A percentile compares a stretch with the other conserved stretches of the same genome.
phyloP scores from a whole-genome alignment of 345 rosid species.

The Diplotaxis tenuifolia region DNA sequence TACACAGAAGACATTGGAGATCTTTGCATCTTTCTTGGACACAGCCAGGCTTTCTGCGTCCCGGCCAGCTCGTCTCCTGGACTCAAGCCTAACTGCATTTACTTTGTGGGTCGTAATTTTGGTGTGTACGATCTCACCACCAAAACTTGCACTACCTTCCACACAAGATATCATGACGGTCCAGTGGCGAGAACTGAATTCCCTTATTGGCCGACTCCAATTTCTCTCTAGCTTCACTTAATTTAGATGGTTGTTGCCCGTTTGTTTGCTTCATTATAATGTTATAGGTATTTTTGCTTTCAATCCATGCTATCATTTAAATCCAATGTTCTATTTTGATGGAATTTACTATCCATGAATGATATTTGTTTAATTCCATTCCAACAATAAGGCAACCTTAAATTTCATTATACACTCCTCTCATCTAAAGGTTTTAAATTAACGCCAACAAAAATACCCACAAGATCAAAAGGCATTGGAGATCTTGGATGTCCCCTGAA shows the following conservation, averaged over 20 bases:
- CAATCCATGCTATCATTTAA: background rate
- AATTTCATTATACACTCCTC: background rate
- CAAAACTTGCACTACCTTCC: background rate
- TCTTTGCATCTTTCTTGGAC: constrained; percentile 17
- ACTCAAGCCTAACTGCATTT: constrained; percentile 18
- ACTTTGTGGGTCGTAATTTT: background rate
- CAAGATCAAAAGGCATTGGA: background rate
- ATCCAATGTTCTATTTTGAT: background rate
- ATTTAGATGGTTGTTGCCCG: background rate
- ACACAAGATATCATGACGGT: background rate
- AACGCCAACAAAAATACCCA: background rate
- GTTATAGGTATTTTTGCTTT: background rate
- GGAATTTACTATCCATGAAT: background rate
- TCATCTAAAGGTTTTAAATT: background rate
- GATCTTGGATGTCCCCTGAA: background rate
- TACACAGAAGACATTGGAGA: constrained; percentile 26
- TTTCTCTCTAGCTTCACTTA: background rate
- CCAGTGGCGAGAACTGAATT: background rate
- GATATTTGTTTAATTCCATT: background rate
- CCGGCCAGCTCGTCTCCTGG: constrained; percentile 19
- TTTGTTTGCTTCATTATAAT: too few relatives aligned
- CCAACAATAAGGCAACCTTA: background rate
- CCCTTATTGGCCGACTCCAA: background rate
- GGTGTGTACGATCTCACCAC: constrained; percentile 17
- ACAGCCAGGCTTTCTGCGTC: constrained; percentile 10